phyloP scores from a whole-genome alignment of 306 rosid genomes.

The Acacia crassicarpa region DNA sequence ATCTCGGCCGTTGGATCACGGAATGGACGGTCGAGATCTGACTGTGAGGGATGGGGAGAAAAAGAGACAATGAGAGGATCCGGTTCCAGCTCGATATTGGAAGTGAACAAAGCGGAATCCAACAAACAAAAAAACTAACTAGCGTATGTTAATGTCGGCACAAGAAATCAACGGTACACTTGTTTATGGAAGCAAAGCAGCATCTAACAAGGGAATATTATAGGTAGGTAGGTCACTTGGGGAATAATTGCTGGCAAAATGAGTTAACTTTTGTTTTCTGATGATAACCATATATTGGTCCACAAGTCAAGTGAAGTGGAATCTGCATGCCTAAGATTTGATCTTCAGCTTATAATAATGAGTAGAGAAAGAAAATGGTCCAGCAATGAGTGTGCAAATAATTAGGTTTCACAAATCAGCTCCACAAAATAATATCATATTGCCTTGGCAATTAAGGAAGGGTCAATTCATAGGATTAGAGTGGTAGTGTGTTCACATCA shows the following conservation, averaged over 20 bases:
- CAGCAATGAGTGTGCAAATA: conserved; percentile 9
- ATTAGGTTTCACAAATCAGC: background rate
- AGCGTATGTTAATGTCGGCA: too few species aligned
- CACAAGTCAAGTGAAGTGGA: background rate
- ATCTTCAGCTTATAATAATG: background rate
- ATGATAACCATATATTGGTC: too few species aligned
- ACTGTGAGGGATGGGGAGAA: too few species aligned
- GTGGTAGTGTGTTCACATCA: background rate
- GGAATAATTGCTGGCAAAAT: conserved; percentile 9
- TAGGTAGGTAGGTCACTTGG: background rate
- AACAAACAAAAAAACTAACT: too few species aligned
- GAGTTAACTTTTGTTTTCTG: background rate
- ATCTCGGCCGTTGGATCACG: too few species aligned
- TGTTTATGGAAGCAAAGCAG: background rate
- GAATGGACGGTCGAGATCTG: too few species aligned
- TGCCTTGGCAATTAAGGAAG: conserved; percentile 17
- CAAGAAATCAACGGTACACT: too few species aligned
- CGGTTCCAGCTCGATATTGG: too few species aligned
- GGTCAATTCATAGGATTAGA: background rate
- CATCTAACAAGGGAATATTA: background rate
- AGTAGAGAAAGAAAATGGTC: background rate
- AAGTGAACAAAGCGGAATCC: too few species aligned
- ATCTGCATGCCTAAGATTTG: background rate
- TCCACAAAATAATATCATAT: background rate
- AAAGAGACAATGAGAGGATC: too few species aligned